Conservation (phyloP, 176 grass and related monocot genomes). For the Dendrocalamus sinicus region DNA sequence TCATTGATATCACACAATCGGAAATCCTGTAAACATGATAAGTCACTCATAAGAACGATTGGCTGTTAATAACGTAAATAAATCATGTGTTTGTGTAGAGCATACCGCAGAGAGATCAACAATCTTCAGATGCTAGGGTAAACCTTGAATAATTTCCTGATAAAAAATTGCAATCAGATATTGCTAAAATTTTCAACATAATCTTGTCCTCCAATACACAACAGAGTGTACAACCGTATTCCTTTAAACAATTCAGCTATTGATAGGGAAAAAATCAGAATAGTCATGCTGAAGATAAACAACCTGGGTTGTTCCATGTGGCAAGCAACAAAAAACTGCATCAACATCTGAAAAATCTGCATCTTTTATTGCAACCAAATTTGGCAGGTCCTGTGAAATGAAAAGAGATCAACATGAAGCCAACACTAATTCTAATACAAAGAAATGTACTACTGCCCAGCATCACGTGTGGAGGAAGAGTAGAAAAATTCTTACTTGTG, state of each 20-base stretch:
- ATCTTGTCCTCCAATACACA: not conserved
- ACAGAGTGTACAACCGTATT: conserved; percentile 10
- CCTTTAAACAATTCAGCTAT: conserved; percentile 19
- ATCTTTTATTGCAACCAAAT: too few relatives aligned
- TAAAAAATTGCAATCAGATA: conserved; percentile 37
- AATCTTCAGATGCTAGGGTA: conserved; percentile 81
- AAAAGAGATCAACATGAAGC: too few relatives aligned
- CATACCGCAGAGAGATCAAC: conserved; percentile 98
- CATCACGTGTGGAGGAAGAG: conserved; percentile 1
- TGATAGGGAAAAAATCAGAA: not conserved
- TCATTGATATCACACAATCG: too few relatives aligned
- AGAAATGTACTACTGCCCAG: too few relatives aligned
- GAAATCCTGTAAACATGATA: not conserved
- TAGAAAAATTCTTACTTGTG: conserved; percentile 46
- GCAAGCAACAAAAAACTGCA: too few relatives aligned
- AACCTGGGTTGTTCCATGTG: too few relatives aligned
- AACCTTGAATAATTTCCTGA: conserved; percentile 91
- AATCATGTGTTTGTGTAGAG: conserved; percentile 13
- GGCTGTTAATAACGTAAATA: not conserved
- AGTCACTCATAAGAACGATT: conserved; percentile 27
- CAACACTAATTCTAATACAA: too few relatives aligned
- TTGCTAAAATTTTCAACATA: not conserved
- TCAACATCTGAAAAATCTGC: too few relatives aligned
- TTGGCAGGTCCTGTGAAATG: too few relatives aligned
- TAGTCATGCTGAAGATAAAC: too few relatives aligned